Conservation (phyloP, 805 yeast species). For the Kodamaea neixiangensis region DNA sequence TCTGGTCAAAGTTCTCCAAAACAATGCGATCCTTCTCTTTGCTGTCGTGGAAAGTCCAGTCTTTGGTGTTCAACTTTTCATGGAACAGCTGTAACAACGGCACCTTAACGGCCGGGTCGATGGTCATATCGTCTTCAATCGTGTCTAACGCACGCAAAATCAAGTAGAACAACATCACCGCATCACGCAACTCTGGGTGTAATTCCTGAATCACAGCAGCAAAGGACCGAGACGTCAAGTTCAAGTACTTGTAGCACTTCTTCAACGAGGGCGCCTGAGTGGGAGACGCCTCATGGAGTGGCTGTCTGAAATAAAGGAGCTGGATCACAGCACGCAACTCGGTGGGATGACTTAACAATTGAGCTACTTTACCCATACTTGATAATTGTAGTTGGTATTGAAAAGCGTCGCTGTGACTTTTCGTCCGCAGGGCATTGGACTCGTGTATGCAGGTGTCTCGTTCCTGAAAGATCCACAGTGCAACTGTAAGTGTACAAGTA, state of each 20-base stretch:
- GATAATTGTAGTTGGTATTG: background rate
- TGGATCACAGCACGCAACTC: conserved; percentile 72
- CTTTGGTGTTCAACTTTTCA: conserved; percentile 58
- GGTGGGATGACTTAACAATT: conserved; percentile 66
- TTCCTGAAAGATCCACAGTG: too few species aligned
- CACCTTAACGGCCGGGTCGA: conserved; percentile 68
- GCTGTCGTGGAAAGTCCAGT: conserved; percentile 81
- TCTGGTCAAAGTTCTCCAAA: conserved; percentile 71
- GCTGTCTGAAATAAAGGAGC: conserved; percentile 52
- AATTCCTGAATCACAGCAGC: conserved; percentile 91
- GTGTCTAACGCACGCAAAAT: conserved; percentile 91
- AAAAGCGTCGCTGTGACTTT: too few species aligned
- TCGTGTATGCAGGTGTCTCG: too few species aligned
- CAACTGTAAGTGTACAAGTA: too few species aligned
- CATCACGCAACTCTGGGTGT: conserved; percentile 83
- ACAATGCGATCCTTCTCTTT: conserved; percentile 82
- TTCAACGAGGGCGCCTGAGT: conserved; percentile 34
- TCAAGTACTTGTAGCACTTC: conserved; percentile 69
- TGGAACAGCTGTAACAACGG: conserved; percentile 73
- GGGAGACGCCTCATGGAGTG: conserved; percentile 51
- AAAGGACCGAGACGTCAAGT: conserved; percentile 82
- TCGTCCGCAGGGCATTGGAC: too few species aligned
- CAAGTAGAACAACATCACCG: conserved; percentile 81
- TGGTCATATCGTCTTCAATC: conserved; percentile 92
- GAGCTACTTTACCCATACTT: conserved; percentile 64